Conservation (phyloP, 805 yeast genomes). For the Ascoidea tarda region DNA sequence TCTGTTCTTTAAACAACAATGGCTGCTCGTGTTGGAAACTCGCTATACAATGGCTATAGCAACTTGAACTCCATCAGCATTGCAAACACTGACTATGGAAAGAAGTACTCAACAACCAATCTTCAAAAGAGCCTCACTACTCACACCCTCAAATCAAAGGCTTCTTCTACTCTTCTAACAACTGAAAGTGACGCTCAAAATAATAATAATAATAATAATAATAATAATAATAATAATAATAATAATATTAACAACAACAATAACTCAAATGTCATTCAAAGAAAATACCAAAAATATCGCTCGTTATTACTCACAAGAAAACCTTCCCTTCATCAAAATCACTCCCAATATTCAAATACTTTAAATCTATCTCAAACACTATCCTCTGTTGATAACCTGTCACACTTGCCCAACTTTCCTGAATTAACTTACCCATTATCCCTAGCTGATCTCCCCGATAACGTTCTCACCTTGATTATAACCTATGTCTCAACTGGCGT, state of each 20-base stretch:
- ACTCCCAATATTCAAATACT: not conserved
- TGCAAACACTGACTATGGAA: not conserved
- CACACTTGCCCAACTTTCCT: no score
- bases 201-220: no score
- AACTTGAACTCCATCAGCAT: not conserved
- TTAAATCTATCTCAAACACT: not conserved
- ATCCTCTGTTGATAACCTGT: not conserved
- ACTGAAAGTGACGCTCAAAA: no score
- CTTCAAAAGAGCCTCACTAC: no score
- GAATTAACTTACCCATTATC: not conserved
- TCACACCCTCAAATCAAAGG: no score
- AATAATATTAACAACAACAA: not conserved
- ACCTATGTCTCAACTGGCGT: not conserved
- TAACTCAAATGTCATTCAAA: slow-evolving; percentile 2
- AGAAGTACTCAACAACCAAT: not conserved
- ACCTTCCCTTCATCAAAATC: not conserved
- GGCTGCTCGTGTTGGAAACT: no score
- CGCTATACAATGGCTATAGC: not conserved
- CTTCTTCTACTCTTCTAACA: no score
- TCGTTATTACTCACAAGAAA: slow-evolving; percentile 5
- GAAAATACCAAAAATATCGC: slow-evolving; percentile 8
- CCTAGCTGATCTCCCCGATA: not conserved
- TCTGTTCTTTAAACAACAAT: no score
- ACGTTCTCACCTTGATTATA: no score
- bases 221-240: no score